Percentiles rank a stretch among this genome's conserved stretches.
Evolutionary conservation across 1,284 basidiomycete species (phyloP).

Genomic region (Kwoniella shivajii): DNA sequence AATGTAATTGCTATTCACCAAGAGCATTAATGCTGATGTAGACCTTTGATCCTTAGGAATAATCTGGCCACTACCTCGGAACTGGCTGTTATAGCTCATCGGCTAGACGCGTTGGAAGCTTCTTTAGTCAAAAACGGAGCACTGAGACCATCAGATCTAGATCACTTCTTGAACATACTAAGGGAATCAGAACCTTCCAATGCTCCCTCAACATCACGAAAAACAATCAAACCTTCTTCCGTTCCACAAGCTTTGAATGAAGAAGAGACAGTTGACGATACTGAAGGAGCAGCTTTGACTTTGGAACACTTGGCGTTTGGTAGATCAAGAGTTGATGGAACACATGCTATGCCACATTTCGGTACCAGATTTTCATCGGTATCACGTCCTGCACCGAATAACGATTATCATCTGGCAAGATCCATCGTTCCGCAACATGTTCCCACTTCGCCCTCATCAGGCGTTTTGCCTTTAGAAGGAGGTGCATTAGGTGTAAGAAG

Average conservation of each 20-base stretch:
- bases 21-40: no score
- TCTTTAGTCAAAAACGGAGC: conserved; percentile 48
- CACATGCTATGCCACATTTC: conserved; percentile 45
- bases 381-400: conserved; percentile 35
- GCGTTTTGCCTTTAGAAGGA: neutral
- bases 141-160: conserved; percentile 48
- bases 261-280: conserved; percentile 45
- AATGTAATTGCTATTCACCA: neutral
- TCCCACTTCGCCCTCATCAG: neutral
- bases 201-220: neutral
- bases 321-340: conserved; percentile 43
- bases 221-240: conserved; percentile 1
- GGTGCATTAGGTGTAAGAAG: neutral
- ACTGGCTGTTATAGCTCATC: conserved; percentile 49
- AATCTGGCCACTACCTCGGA: conserved; percentile 51
- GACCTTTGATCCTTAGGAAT: conserved; percentile 8
- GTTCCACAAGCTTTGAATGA: conserved; percentile 5
- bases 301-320: conserved; percentile 55
- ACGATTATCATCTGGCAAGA: conserved; percentile 44
- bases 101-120: conserved; percentile 52
- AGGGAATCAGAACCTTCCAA: conserved; percentile 7
- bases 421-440: conserved; percentile 15
- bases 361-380: conserved; percentile 35
- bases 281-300: conserved; percentile 54
- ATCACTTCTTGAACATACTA: conserved; percentile 38